Evolutionary conservation across 2,329 filamentous ascomycete genomes (phyloP).

Genomic region (Didymella pomorum): DNA sequence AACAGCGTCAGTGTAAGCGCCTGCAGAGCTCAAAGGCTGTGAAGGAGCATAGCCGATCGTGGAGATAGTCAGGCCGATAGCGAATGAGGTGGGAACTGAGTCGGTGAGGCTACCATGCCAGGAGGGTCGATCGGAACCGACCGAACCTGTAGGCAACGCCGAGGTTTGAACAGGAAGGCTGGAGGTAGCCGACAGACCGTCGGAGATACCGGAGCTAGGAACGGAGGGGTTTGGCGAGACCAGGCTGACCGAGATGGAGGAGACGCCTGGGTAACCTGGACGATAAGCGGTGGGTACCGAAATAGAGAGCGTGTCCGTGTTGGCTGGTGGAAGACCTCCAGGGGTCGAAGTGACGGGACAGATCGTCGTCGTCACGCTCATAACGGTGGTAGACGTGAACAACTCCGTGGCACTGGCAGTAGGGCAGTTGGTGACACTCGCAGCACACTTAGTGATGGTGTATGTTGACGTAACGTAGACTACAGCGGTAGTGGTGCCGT

Average conservation of each 20-base stretch:
- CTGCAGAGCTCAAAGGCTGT: slow-evolving; percentile 16
- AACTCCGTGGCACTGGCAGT: slow-evolving; percentile 41
- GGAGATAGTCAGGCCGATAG: slow-evolving; percentile 1
- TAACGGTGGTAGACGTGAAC: slow-evolving; percentile 49
- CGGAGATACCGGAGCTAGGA: not conserved
- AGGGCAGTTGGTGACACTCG: slow-evolving; percentile 49
- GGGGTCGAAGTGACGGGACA: slow-evolving; percentile 44
- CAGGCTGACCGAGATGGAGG: slow-evolving; percentile 14
- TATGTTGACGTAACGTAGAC: slow-evolving; percentile 51
- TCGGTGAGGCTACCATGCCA: slow-evolving; percentile 13
- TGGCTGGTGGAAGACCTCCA: slow-evolving; percentile 20
- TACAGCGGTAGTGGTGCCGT: slow-evolving; percentile 44
- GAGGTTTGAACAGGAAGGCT: slow-evolving; percentile 10
- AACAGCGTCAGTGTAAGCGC: slow-evolving; percentile 8
- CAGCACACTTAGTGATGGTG: slow-evolving; percentile 53
- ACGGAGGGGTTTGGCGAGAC: slow-evolving; percentile 11
- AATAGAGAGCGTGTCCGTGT: slow-evolving; percentile 17
- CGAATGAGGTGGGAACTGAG: slow-evolving; percentile 21
- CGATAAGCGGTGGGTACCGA: slow-evolving; percentile 21
- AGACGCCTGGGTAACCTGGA: not conserved
- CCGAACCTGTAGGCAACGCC: not conserved
- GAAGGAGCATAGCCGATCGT: slow-evolving; percentile 15
- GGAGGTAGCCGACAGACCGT: not conserved
- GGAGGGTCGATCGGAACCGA: slow-evolving; percentile 3
- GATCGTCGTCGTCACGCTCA: slow-evolving; percentile 54